A percentile compares a stretch with the other conserved stretches of the same genome.
These are phyloP conservation scores for Viola pubescens DNA, from an alignment of 441 rosid genomes.

Conservation along the genomic window DNA sequence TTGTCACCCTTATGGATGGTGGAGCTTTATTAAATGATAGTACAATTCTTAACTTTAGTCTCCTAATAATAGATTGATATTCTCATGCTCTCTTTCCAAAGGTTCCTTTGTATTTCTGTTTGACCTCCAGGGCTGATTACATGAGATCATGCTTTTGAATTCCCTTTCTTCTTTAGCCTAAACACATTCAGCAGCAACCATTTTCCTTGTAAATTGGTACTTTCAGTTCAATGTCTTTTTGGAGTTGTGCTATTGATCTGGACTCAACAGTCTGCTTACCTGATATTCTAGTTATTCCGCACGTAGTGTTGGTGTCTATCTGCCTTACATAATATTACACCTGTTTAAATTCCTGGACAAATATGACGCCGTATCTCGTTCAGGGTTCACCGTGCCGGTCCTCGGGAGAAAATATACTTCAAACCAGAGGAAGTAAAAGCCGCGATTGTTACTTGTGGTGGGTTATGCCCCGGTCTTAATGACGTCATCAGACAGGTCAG, in stretches of 20 bases:
- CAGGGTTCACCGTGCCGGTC: slow-evolving; percentile 99
- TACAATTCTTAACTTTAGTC: no score
- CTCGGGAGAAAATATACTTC: slow-evolving; percentile 84
- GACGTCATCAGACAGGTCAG: slow-evolving; percentile 94
- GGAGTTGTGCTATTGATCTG: no score
- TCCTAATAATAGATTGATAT: not conserved
- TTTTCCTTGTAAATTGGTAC: not conserved
- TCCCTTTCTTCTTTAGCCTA: slow-evolving; percentile 3
- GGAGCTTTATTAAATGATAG: no score
- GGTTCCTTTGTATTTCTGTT: not conserved
- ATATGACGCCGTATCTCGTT: slow-evolving; percentile 11
- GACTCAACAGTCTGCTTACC: no score
- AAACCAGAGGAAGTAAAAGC: slow-evolving; percentile 93
- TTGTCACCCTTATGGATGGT: no score
- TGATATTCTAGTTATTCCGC: no score
- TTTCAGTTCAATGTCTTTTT: not conserved
- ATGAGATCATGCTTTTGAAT: not conserved
- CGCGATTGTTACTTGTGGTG: slow-evolving; percentile 94
- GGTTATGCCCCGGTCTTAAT: slow-evolving; percentile 96
- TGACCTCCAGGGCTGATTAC: not conserved
- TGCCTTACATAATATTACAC: not conserved
- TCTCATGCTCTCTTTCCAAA: not conserved
- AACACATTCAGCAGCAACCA: not conserved
- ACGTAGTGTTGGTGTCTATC: not conserved
- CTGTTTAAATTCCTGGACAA: slow-evolving; percentile 8